Base-by-base conservation (phyloP, 352 stramenopile genomes). In the Phytopythium montanum region DNA sequence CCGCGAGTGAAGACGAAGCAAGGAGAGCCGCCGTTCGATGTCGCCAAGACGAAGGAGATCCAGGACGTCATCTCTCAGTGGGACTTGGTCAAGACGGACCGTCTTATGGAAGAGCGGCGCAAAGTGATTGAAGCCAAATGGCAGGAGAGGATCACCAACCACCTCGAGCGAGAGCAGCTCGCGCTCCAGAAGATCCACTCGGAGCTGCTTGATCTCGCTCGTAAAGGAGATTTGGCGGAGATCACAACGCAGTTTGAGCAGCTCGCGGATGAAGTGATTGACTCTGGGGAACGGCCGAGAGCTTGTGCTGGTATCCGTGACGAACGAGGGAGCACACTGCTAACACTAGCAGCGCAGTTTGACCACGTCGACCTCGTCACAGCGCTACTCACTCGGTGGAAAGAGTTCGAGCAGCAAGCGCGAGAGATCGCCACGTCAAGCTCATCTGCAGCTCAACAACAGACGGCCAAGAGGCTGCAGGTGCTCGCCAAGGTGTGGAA, bases 151-250 rank as follows among this genome's bases (percentile, higher is more conserved):
- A 91, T 97, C 56, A 91, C 73, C 0, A 94, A 75, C 23, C 87
- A 96, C 41, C 80, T 95, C 16, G 87, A 96, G 54, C 76, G 89
- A 1, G 88, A 97, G 60, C 76, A 82, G 42, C 79, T 92, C 38
- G 88, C 90, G 5, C 66, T 92, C 25, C 80, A 89, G 69, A 79
- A 90, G 12, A 88, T 96, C 59, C 85, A 92, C 55, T 65, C 89
- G 19, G 86, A 96, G 59, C 60, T 96, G 19, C 56, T 95, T 1
- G 69, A 87, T 10, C 54, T 83, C 13, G 76, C 70, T 2, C 58
- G 62, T 6, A 70, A 63, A 5, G 81, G 84, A 5, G 69, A 94
- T 5, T 45, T 79, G 1, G 65, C 72, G 0, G 73, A 61, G 3
- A 59, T 97, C 0, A 71, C 93, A 33, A 66, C 68, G 12, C 72